Base-by-base conservation (phyloP, 1,139 yeast species). In the Meyerozyma athensensis region DNA sequence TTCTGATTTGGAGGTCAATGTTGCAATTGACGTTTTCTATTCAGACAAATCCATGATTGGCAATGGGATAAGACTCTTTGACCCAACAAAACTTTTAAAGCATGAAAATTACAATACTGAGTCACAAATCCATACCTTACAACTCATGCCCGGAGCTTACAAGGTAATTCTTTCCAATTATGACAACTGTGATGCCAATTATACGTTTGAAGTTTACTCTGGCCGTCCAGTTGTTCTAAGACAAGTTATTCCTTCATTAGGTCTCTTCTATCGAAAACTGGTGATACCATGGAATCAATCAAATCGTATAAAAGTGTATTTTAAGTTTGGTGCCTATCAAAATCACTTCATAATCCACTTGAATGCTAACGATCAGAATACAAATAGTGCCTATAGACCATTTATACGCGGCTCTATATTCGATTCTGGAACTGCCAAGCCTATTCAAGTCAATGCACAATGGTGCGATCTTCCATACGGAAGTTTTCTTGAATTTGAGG, bases 401-500 rank as follows among this genome's bases (percentile, higher is more conserved):
- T 59, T 61, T 1, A 48, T 68, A 10, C 44, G 80, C 38, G 79
- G 68, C 0, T 71, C 76, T 7, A 44, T 75, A 3, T 74, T 74
- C 47, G 53, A 59, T 36, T 51, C 54, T 7, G 46, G 32, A 28
- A 61, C 50, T 23, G 56, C 52, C 12, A 37, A 39, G 34, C 61
- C 71, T 2, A 43, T 69, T 1, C 52, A 54, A 28, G 52, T 67
- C 9, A 68, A 67, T 41, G 65, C 65, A 35, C 46, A 54, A 9
- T 76, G 79, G 69, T 56, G 58, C 35, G 68, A 68, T 43, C 54
- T 63, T 12, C 46, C 68, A 13, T 69, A 68, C 47, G 81, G 81
- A 1, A 53, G 67, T 1, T 72, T 60, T 47, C 48, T 72, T 9
- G 74, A 72, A 35, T 56, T 58, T 41, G 34, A 43, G 12, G 35